These are phyloP conservation scores for Fusarium oxysporum DNA, from an alignment of 2,329 filamentous ascomycete species.

Conservation along the genomic window DNA sequence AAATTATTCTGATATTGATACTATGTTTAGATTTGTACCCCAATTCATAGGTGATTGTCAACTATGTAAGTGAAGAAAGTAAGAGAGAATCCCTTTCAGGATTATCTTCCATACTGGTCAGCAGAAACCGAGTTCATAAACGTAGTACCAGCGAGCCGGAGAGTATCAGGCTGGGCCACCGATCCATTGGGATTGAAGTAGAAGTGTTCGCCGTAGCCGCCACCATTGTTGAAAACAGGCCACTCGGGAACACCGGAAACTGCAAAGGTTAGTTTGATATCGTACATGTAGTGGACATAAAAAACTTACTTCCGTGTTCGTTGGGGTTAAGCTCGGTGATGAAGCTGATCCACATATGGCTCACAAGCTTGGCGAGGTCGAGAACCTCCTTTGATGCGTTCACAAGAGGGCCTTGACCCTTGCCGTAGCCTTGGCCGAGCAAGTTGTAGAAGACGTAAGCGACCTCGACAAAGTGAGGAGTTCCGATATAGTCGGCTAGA, in stretches of 20 bases:
- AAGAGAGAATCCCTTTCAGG: accelerated
- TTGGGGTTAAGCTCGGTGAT: conserved; percentile 53
- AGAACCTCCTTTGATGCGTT: conserved; percentile 53
- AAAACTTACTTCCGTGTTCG: conserved; percentile 33
- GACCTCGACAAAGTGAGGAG: conserved; percentile 47
- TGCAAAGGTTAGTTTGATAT: neutral
- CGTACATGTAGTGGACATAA: accelerated
- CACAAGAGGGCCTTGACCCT: conserved; percentile 50
- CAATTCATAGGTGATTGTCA: neutral
- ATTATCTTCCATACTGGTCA: conserved; percentile 32
- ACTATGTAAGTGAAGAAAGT: neutral
- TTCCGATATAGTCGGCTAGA: conserved; percentile 37
- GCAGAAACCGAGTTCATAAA: conserved; percentile 36
- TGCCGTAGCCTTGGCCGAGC: conserved; percentile 52
- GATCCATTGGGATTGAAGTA: conserved; percentile 38
- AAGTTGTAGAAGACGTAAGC: conserved; percentile 64
- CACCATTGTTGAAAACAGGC: conserved; percentile 29
- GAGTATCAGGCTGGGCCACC: conserved; percentile 31
- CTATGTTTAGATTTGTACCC: neutral
- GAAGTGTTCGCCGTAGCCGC: conserved; percentile 41
- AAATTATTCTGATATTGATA: neutral
- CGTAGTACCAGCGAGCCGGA: conserved; percentile 32
- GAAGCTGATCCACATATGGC: conserved; percentile 55
- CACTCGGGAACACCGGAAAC: conserved; percentile 28
- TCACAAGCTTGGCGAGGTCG: conserved; percentile 56